Percentiles rank a stretch among this genome's conserved stretches.
phyloP scores from a whole-genome alignment of 169 alveolate species.

The Plasmodium coatneyi region DNA sequence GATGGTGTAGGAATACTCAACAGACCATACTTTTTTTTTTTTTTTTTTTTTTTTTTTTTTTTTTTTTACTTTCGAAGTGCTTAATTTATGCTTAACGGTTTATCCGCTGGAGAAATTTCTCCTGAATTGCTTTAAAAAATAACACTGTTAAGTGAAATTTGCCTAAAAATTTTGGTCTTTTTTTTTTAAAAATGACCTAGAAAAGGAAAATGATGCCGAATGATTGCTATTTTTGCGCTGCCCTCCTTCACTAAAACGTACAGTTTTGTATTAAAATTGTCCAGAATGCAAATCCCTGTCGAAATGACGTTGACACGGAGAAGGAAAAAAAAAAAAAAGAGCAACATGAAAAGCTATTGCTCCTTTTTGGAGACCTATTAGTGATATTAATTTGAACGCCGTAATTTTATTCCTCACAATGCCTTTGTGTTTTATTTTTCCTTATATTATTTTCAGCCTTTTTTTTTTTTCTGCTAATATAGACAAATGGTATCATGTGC shows the following conservation, averaged over 20 bases:
- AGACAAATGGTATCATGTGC: not conserved
- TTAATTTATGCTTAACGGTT: not conserved
- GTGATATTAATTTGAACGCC: not conserved
- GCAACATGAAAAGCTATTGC: not conserved
- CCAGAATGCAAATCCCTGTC: not conserved
- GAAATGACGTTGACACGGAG: not conserved
- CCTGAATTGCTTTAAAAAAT: not conserved
- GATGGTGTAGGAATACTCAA: not conserved
- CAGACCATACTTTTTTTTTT: not conserved
- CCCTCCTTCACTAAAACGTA: not conserved
- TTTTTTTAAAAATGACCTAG: not conserved
- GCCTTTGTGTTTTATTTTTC: not conserved
- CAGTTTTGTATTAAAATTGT: not conserved
- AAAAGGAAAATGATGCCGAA: not conserved
- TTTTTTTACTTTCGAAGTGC: not conserved
- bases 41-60: not conserved
- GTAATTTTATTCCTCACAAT: not conserved
- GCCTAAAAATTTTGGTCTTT: not conserved
- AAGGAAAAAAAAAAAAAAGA: not conserved
- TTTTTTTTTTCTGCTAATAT: not conserved
- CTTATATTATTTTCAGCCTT: not conserved
- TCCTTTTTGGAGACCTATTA: not conserved
- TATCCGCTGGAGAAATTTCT: not conserved
- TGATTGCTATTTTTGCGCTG: not conserved
- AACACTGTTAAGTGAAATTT: not conserved